phyloP scores from a whole-genome alignment of 306 rosid genomes.

The Notholithocarpus densiflorus region DNA sequence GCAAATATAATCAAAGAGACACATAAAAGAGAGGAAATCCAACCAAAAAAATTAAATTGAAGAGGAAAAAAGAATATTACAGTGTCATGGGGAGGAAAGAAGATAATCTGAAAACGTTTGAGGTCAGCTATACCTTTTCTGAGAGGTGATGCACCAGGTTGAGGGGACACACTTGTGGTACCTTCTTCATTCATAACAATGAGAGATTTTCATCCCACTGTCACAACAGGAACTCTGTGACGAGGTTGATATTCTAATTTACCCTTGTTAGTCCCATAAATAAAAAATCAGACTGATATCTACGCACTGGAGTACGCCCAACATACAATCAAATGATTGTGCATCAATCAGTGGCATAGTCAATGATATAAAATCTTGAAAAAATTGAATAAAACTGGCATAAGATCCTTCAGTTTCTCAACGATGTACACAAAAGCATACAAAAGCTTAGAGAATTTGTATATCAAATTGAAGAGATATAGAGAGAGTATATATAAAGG shows the following conservation, averaged over 20 bases:
- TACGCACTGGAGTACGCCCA: slow-evolving; percentile 53
- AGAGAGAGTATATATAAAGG: neutral
- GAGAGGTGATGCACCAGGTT: slow-evolving; percentile 37
- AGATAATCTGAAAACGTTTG: neutral
- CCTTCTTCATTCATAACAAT: slow-evolving; percentile 51
- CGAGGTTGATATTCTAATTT: slow-evolving; percentile 33
- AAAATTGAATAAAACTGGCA: slow-evolving; percentile 62
- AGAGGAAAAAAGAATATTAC: neutral
- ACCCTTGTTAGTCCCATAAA: slow-evolving; percentile 31
- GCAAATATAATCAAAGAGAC: neutral
- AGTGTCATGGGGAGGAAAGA: neutral
- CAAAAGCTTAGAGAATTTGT: slow-evolving; percentile 5
- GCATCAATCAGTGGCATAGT: slow-evolving; percentile 41
- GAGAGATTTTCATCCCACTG: slow-evolving; percentile 45
- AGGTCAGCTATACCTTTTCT: slow-evolving; percentile 49
- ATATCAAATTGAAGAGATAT: neutral
- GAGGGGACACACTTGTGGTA: slow-evolving; percentile 61
- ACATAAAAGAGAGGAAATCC: slow-evolving; percentile 6
- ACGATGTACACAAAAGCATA: slow-evolving; percentile 39
- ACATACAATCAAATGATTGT: slow-evolving; percentile 64
- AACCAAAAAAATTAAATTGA: slow-evolving; percentile 5
- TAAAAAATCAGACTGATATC: slow-evolving; percentile 54
- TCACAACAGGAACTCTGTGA: slow-evolving; percentile 30
- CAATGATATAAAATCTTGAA: slow-evolving; percentile 59
- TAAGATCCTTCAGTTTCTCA: slow-evolving; percentile 49